Evolutionary conservation across 2,329 filamentous ascomycete genomes (phyloP).

Genomic region (Alternaria novae-zelandiae): DNA sequence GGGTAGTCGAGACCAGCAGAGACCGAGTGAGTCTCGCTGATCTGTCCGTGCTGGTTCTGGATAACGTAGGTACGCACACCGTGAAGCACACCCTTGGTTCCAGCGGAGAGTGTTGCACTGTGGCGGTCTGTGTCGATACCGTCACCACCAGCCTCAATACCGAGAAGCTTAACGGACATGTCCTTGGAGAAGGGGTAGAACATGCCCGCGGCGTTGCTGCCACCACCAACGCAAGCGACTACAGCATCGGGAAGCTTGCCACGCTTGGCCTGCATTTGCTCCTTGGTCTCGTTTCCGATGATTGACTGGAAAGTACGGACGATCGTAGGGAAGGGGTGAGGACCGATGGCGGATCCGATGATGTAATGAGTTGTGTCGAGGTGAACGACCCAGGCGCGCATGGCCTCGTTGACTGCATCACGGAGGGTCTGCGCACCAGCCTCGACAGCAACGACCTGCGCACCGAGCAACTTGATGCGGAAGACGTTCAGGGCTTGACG

Average conservation of each 20-base stretch:
- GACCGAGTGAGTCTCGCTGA: conserved; percentile 92
- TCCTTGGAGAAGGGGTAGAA: conserved; percentile 96
- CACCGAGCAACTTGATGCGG: conserved; percentile 94
- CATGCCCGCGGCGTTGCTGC: conserved; percentile 95
- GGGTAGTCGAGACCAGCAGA: conserved; percentile 97
- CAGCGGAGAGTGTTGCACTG: conserved; percentile 84
- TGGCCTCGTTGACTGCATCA: conserved; percentile 86
- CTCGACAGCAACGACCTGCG: conserved; percentile 90
- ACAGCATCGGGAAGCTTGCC: conserved; percentile 95
- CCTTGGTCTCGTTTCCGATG: conserved; percentile 92
- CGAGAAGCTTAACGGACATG: conserved; percentile 81
- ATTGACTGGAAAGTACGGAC: conserved; percentile 97
- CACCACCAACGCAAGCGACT: conserved; percentile 94
- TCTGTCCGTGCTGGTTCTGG: conserved; percentile 91
- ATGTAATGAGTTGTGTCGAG: conserved; percentile 97
- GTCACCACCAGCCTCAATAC: conserved; percentile 94
- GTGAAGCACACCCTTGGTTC: conserved; percentile 90
- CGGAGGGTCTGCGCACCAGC: conserved; percentile 74
- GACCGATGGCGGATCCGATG: conserved; percentile 95
- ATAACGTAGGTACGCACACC: conserved; percentile 95
- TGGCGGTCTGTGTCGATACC: conserved; percentile 86
- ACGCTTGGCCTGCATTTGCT: conserved; percentile 82
- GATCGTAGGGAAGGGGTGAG: conserved; percentile 97
- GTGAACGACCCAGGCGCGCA: conserved; percentile 91
- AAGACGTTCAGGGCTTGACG: conserved; percentile 98